Base-by-base conservation (phyloP, 2,329 filamentous ascomycete species). In the Ophiostoma himal-ulmi region DNA sequence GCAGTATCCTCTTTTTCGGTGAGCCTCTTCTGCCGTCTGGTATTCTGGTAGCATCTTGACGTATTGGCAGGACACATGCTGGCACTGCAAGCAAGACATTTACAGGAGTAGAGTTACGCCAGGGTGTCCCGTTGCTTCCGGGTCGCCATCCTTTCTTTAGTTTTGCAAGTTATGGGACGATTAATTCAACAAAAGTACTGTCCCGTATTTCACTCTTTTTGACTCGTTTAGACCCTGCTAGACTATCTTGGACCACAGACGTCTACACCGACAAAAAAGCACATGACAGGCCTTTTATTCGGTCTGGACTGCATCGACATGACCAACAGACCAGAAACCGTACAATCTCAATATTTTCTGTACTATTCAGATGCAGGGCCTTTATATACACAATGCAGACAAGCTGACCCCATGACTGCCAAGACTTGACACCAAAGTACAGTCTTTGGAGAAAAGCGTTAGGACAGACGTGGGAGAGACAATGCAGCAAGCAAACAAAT, bases 221-320 rank as follows among this genome's bases (percentile, higher is more conserved):
- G n/a, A 48, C 17, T 7, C 7, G 20, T 6, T 44, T 14, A 44
- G 14, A 44, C 41, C 3, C 30, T 44, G 17, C 5, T 44, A 14
- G 44, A 48, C 44, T 48, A 6, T 20, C n/a, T 20, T 48, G 17
- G 44, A 20, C 44, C 44, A 6, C 44, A n/a, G n/a, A 48, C n/a
- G 44, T 48, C 8, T 39, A 20, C 17, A 48, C n/a, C n/a, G 26
- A 26, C 22, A 57, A 22, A 44, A 44, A 57, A 30, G 52, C 52
- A 57, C 30, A 57, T 26, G 52, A 57, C n/a, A 57, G 52, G 10
- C 52, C 52, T 30, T 57, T 57, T 57, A 57, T n/a, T 57, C 52
- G 52, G 52, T 22, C 52, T 57, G 52, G 52, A 26, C 11, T 22
- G n/a, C 22, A 22, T 26, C 52, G 52, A 26, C 52, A 26, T 30